Evolutionary conservation across 176 grass and related monocot species (phyloP), one percentile per base, ranked within the genome.

Genomic region (Tillandsia leiboldiana): DNA sequence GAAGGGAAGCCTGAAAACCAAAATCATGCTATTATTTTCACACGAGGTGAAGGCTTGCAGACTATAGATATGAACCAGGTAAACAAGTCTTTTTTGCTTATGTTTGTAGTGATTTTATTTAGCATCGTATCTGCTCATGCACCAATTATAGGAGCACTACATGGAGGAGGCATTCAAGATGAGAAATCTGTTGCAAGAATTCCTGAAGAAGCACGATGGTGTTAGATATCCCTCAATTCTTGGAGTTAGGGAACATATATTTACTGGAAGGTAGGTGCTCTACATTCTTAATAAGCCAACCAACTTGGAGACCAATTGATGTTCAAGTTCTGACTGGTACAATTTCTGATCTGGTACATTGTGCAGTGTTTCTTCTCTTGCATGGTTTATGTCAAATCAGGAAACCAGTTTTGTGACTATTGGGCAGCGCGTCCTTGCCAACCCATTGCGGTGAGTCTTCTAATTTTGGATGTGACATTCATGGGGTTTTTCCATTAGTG

Each of bases 321-420:
- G 68, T 11, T 63, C 28, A 64, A 72, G 69, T 71, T 51, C 66
- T 83, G 65, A 61, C 62, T 14, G 28, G 15, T 66, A 52, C 51
- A 18, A 11, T n/a, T 64, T 71, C 47, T 50, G 27, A 67, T 51
- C 23, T 12, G 59, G 26, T 28, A 51, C n/a, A 75, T 78, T 85
- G 74, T 72, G 77, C 83, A 97, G 89, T 87, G 93, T 97, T 81
- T 97, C 93, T 77, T 97, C 93, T 76, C 93, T 97, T 81, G 93
- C 93, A 51, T 97, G 93, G 93, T 97, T 97, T 75, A 97, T 97
- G 93, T 97, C 93, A 79, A 97, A 97, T 66, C 93, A 97, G 78
- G 93, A 97, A 80, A 97, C 89, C 2, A 92, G 93, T 80, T 97
- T 92, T 81, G 93, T 97, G 79, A 97, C 89, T n/a, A 97, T 97